Percentiles rank a stretch among this genome's conserved stretches.
Evolutionary conservation across 495 filamentous ascomycete species (phyloP).

Genomic region (Xylaria sp.): DNA sequence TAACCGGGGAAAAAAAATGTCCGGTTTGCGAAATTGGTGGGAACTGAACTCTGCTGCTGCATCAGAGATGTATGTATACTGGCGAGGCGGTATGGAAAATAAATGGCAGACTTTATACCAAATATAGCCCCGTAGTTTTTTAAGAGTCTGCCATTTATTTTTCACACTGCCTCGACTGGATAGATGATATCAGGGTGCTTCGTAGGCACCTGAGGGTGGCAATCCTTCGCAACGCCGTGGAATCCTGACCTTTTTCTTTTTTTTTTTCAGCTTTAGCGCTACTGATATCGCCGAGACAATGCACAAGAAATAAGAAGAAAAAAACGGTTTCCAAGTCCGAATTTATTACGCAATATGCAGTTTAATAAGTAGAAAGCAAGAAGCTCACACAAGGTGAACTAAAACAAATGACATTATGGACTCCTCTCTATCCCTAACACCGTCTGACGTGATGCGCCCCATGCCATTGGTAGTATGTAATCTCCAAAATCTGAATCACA

Average conservation of each 20-base stretch:
- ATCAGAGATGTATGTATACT: no score
- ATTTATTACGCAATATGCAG: neutral
- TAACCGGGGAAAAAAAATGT: no score
- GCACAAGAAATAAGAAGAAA: neutral
- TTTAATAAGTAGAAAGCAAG: neutral
- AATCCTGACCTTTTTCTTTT: neutral
- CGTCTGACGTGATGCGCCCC: neutral
- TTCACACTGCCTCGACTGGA: no score
- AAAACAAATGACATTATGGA: neutral
- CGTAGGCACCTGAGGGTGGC: neutral
- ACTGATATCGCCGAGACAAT: constrained; percentile 2
- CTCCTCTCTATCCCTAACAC: neutral
- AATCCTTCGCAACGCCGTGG: neutral
- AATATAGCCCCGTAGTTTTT: no score
- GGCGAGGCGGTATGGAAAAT: no score
- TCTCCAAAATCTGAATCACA: neutral
- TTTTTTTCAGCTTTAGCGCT: neutral
- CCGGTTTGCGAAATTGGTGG: neutral
- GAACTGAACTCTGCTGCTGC: neutral
- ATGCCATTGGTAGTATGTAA: neutral
- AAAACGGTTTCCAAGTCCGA: neutral
- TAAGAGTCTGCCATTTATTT: no score
- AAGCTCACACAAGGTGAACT: neutral
- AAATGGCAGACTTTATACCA: no score
- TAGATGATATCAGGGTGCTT: no score